Conservation (phyloP, 2,329 filamentous ascomycete genomes). For the Penicillium decumbens region DNA sequence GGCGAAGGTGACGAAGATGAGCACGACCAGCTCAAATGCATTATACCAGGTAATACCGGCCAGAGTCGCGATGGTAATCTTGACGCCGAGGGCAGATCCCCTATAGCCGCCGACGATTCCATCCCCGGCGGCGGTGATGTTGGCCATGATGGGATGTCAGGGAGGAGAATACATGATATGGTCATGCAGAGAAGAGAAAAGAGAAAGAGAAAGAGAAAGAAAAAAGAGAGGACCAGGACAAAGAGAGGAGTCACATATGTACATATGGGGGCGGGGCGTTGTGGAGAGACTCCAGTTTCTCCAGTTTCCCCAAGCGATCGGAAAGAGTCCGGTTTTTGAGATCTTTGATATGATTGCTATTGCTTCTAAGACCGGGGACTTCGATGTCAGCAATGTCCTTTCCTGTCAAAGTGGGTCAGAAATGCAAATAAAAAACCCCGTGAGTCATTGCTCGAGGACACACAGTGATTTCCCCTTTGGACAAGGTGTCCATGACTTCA, state of each 20-base stretch:
- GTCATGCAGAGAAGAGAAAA: constrained; percentile 5
- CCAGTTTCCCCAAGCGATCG: not conserved
- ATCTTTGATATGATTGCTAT: not conserved
- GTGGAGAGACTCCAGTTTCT: not conserved
- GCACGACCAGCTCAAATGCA: constrained; percentile 46
- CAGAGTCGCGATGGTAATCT: constrained; percentile 46
- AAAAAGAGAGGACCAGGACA: not conserved
- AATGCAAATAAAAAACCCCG: not conserved
- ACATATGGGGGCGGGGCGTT: not conserved
- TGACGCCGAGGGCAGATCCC: constrained; percentile 33
- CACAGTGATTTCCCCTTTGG: not conserved
- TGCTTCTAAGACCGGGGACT: too few relatives aligned
- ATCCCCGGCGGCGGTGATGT: constrained; percentile 27
- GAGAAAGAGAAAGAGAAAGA: constrained; percentile 1
- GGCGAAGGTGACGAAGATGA: constrained; percentile 48
- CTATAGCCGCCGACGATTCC: constrained; percentile 39
- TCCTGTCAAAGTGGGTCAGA: not conserved
- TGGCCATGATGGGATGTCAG: constrained; percentile 22
- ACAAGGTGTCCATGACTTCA: not conserved
- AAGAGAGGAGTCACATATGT: not conserved
- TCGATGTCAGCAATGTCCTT: too few relatives aligned
- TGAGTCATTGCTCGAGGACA: too few relatives aligned
- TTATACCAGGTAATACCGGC: constrained; percentile 50
- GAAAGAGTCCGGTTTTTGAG: not conserved
- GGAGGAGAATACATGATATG: constrained; percentile 3